Percentiles rank a stretch among this genome's conserved stretches.
Conservation (phyloP, 1,284 basidiomycete species). For the Irpex lacteus region DNA sequence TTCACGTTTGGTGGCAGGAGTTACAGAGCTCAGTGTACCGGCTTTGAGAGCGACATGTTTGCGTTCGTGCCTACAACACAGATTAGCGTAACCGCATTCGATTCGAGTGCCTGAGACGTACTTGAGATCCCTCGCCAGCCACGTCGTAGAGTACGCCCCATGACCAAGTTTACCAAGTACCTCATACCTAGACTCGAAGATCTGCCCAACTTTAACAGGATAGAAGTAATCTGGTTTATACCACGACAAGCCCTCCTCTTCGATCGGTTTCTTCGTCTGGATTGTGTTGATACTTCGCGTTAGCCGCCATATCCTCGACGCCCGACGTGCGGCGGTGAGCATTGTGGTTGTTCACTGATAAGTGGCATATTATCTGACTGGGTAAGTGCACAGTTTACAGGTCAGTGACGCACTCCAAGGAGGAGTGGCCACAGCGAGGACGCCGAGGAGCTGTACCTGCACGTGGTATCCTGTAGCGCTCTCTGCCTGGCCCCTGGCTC, state of each 20-base stretch:
- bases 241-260: slow-evolving; percentile 19
- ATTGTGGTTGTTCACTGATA: not conserved
- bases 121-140: not conserved
- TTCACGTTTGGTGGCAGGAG: slow-evolving; percentile 6
- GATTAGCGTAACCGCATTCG: not conserved
- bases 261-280: not conserved
- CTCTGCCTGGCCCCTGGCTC: no score
- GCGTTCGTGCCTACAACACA: slow-evolving; percentile 5
- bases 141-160: slow-evolving; percentile 14
- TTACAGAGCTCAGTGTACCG: slow-evolving; percentile 8
- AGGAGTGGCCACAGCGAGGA: not conserved
- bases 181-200: slow-evolving; percentile 21
- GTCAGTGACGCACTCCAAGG: not conserved
- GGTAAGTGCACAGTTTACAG: not conserved
- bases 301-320: not conserved
- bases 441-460: not conserved
- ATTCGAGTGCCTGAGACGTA: not conserved
- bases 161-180: slow-evolving; percentile 28
- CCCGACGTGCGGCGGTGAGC: not conserved
- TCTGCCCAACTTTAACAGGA: slow-evolving; percentile 21
- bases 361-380: no score
- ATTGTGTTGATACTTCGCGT: not conserved
- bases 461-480: no score
- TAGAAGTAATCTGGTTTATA: slow-evolving; percentile 19
- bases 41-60: slow-evolving; percentile 23